phyloP scores from a whole-genome alignment of 805 yeast genomes.

The Zygosaccharomyces rouxii region DNA sequence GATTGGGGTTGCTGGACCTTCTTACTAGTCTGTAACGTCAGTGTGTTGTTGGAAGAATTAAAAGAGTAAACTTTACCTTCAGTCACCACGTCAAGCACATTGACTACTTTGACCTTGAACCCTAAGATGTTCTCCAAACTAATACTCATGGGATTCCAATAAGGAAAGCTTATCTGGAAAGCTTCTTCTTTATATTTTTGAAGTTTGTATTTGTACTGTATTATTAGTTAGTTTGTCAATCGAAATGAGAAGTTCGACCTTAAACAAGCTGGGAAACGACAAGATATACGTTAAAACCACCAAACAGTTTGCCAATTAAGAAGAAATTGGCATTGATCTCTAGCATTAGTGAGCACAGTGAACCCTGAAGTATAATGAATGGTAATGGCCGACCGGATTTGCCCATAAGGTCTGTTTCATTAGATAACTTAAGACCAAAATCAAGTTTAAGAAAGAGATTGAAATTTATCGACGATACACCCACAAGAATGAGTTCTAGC shows the following conservation, averaged over 20 bases:
- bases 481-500: slow-evolving; percentile 8
- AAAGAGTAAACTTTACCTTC: slow-evolving; percentile 64
- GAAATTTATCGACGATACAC: slow-evolving; percentile 19
- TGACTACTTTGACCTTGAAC: slow-evolving; percentile 54
- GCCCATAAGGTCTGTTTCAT: slow-evolving; percentile 16
- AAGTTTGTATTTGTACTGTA: neutral
- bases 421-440: slow-evolving; percentile 15
- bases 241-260: neutral
- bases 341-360: neutral
- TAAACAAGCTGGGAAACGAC: neutral
- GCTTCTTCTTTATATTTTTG: neutral
- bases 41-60: slow-evolving; percentile 41
- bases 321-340: neutral
- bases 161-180: neutral
- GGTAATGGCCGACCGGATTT: slow-evolving; percentile 9
- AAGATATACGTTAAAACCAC: neutral
- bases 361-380: slow-evolving; percentile 3
- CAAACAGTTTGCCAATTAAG: neutral
- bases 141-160: slow-evolving; percentile 23
- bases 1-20: slow-evolving; percentile 23
- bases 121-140: slow-evolving; percentile 31
- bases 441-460: slow-evolving; percentile 9
- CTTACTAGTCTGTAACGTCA: slow-evolving; percentile 32
- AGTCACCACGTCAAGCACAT: slow-evolving; percentile 51
- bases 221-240: neutral